These are phyloP conservation scores for Herpetomonas tarakana DNA, from an alignment of 208 protist species.

Conservation along the genomic window DNA sequence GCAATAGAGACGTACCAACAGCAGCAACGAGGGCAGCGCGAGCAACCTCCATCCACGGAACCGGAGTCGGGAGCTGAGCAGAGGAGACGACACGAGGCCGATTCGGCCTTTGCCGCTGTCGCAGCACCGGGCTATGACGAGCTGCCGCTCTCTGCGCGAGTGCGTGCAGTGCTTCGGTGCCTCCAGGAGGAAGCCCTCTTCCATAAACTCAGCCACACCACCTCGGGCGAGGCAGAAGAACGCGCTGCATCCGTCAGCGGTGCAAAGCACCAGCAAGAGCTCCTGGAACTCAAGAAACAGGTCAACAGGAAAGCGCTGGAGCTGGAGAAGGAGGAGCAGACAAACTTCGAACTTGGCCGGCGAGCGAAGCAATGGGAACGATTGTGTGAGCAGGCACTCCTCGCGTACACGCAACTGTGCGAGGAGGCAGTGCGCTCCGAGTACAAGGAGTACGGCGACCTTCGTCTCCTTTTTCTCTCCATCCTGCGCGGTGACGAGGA, in stretches of 20 bases:
- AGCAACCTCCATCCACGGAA: too few species aligned
- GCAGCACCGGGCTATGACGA: too few species aligned
- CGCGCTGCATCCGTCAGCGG: too few species aligned
- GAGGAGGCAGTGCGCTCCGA: constrained; percentile 27
- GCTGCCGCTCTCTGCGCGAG: too few species aligned
- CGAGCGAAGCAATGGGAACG: constrained; percentile 38
- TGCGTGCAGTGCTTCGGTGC: too few species aligned
- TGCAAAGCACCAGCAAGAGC: constrained; percentile 3
- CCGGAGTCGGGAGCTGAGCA: too few species aligned
- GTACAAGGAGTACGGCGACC: constrained; percentile 48
- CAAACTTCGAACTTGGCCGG: constrained; percentile 30
- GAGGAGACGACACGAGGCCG: too few species aligned
- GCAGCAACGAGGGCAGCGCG: too few species aligned
- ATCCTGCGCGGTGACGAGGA: constrained; percentile 31
- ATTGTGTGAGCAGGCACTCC: constrained; percentile 17
- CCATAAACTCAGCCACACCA: too few species aligned
- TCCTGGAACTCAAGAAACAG: constrained; percentile 11
- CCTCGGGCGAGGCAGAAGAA: too few species aligned
- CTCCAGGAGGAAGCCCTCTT: too few species aligned
- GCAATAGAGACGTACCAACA: background rate
- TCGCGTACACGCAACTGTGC: constrained; percentile 29
- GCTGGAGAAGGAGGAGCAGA: constrained; percentile 25
- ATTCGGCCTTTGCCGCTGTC: too few species aligned
- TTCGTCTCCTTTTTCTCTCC: constrained; percentile 40
- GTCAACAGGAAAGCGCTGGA: constrained; percentile 20